A percentile compares a stretch with the other conserved stretches of the same genome.
Evolutionary conservation across 768 basidiomycete genomes (phyloP).

Genomic region (Suillus plorans): DNA sequence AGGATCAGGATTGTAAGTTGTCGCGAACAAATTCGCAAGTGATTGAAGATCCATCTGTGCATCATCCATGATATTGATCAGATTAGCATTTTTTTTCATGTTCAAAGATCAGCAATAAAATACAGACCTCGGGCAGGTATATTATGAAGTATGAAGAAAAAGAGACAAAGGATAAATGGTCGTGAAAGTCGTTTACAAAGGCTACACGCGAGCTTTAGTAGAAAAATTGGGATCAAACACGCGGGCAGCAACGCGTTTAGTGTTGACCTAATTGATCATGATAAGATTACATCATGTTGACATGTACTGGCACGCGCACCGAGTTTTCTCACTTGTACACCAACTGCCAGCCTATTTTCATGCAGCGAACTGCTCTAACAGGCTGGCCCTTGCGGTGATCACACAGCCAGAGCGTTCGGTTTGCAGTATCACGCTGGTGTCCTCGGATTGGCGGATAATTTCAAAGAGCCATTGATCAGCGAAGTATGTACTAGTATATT

Average conservation of each 20-base stretch:
- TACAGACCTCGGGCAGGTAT: constrained; percentile 2
- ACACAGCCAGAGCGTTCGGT: background rate
- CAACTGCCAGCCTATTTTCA: background rate
- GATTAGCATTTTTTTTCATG: background rate
- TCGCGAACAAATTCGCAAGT: constrained; percentile 75
- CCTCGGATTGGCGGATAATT: background rate
- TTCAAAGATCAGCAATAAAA: background rate
- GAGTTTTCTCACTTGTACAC: background rate
- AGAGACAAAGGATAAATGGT: constrained; percentile 7
- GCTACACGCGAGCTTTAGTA: constrained; percentile 7
- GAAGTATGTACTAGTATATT: no score
- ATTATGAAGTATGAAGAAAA: constrained; percentile 2
- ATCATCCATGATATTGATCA: constrained; percentile 1
- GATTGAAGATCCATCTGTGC: constrained; percentile 69
- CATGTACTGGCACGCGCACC: background rate
- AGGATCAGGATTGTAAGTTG: constrained; percentile 80
- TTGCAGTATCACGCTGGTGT: background rate
- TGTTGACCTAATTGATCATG: background rate
- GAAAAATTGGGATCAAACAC: constrained; percentile 11
- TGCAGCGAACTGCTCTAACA: background rate
- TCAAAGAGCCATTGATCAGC: background rate
- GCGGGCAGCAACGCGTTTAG: background rate
- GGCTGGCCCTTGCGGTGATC: background rate
- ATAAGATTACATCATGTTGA: constrained; percentile 1
- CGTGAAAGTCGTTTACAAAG: constrained; percentile 18